Base-by-base conservation (phyloP, 2,329 filamentous ascomycete genomes). In the Zymoseptoria brevis region DNA sequence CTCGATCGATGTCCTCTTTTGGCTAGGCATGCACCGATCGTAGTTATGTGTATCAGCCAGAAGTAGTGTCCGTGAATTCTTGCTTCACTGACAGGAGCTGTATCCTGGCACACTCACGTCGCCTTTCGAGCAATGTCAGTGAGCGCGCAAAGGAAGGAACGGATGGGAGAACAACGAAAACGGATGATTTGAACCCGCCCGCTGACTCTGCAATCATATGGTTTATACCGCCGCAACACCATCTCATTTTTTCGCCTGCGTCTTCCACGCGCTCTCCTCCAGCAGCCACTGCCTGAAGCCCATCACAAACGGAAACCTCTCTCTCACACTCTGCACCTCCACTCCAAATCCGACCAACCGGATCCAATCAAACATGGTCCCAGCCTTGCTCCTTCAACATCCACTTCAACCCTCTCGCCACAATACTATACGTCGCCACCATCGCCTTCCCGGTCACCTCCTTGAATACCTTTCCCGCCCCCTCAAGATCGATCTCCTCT, bases 251-350 rank as follows among this genome's bases (percentile, higher is more conserved):
- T 5, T 13, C 11, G 11, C 35, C 35, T 41, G 3, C 59, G 65
- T 64, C 60, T 58, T 68, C 68, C 68, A 81, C 3, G 68, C 72
- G 66, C 79, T 81, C 61, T 79, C 76, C 67, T 75, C 73, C 67
- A 72, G 70, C 62, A 83, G 60, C 77, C 79, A 83, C 6, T 69
- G 72, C 61, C 74, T 75, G 59, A 82, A 80, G 56, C 77, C 72
- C 67, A 76, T 75, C 67, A 82, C 64, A 21, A 72, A 73, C 1
- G 76, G 75, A 68, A 82, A 73, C 60, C 75, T 68, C 60, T 71
- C 71, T 68, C 69, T 76, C 64, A 79, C 59, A 56, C 68, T 72
- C 21, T 61, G 41, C 56, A 83, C 73, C 67, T 83, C 76, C 4
- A 74, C 78, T 7, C 71, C 72, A 65, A 77, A 83, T 0, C 79